These are phyloP conservation scores for Sporothrix schenckii DNA, from an alignment of 2,329 filamentous ascomycete species.

Conservation along the genomic window DNA sequence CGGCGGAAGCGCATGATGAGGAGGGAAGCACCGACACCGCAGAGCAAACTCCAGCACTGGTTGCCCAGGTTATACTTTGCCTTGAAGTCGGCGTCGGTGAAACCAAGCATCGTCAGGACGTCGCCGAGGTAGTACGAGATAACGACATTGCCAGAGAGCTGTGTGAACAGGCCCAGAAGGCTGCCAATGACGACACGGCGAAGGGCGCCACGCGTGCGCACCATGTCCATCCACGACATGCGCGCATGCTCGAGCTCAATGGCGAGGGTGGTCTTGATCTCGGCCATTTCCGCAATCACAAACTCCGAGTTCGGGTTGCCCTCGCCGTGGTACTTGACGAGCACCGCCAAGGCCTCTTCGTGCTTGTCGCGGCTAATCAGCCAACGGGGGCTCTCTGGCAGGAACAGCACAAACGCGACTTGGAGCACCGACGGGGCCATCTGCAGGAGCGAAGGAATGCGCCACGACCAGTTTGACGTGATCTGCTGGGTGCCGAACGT, in stretches of 20 bases:
- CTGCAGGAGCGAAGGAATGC: slow-evolving; percentile 50
- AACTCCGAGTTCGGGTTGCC: slow-evolving; percentile 55
- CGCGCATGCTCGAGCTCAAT: slow-evolving; percentile 56
- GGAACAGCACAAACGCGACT: slow-evolving; percentile 46
- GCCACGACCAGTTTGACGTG: slow-evolving; percentile 46
- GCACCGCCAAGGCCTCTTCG: slow-evolving; percentile 38
- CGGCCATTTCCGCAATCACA: slow-evolving; percentile 61
- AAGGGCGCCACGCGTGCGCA: slow-evolving; percentile 55
- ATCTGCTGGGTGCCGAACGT: slow-evolving; percentile 52
- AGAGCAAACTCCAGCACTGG: slow-evolving; percentile 53
- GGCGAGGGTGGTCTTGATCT: slow-evolving; percentile 60
- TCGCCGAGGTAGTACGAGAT: slow-evolving; percentile 56
- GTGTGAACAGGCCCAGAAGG: slow-evolving; percentile 57
- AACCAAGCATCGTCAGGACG: slow-evolving; percentile 52
- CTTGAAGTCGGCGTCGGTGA: slow-evolving; percentile 47
- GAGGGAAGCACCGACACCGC: slow-evolving; percentile 49
- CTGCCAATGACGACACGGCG: slow-evolving; percentile 54
- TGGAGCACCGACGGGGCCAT: slow-evolving; percentile 44
- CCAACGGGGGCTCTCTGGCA: slow-evolving; percentile 40
- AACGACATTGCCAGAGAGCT: slow-evolving; percentile 57
- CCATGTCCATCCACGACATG: slow-evolving; percentile 56
- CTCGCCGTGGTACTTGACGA: slow-evolving; percentile 50
- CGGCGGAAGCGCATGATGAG: slow-evolving; percentile 51
- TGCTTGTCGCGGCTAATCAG: slow-evolving; percentile 39
- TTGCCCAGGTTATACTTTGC: slow-evolving; percentile 53